Conservation (phyloP, 805 yeast species). For the Myxozyma mucilagina region DNA sequence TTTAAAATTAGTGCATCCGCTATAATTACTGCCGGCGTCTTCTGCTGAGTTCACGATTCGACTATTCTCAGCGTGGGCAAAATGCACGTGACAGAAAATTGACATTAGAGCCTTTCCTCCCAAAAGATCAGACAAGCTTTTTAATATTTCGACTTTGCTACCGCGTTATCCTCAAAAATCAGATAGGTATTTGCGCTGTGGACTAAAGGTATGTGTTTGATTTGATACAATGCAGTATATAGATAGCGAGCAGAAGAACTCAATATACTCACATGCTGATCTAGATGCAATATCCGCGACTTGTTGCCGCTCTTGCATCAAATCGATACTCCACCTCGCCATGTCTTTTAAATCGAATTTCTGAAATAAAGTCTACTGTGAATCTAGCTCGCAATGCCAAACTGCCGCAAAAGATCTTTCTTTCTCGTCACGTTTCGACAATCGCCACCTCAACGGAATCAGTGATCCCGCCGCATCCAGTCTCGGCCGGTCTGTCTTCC, state of each 20-base stretch:
- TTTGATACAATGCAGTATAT: background rate
- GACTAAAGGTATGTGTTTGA: background rate
- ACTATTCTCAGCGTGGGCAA: background rate
- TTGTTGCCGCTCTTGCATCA: background rate
- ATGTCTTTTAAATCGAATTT: background rate
- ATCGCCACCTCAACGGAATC: background rate
- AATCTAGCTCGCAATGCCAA: background rate
- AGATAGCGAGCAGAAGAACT: no score
- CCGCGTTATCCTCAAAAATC: background rate
- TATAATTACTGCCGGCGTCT: no score
- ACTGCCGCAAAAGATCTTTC: background rate
- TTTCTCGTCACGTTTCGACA: background rate
- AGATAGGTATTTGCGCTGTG: background rate
- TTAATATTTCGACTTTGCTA: background rate
- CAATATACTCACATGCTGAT: background rate
- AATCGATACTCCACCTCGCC: slow-evolving; percentile 1
- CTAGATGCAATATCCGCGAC: slow-evolving; percentile 4
- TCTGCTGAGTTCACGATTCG: background rate
- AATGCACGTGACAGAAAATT: background rate
- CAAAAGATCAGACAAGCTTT: background rate
- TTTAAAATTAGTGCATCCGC: no score
- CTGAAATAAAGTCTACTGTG: background rate
- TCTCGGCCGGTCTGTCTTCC: background rate
- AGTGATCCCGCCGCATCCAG: slow-evolving; percentile 7
- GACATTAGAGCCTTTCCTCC: background rate